Base-by-base conservation (phyloP, 1,284 basidiomycete species). In the Trametes versicolor region DNA sequence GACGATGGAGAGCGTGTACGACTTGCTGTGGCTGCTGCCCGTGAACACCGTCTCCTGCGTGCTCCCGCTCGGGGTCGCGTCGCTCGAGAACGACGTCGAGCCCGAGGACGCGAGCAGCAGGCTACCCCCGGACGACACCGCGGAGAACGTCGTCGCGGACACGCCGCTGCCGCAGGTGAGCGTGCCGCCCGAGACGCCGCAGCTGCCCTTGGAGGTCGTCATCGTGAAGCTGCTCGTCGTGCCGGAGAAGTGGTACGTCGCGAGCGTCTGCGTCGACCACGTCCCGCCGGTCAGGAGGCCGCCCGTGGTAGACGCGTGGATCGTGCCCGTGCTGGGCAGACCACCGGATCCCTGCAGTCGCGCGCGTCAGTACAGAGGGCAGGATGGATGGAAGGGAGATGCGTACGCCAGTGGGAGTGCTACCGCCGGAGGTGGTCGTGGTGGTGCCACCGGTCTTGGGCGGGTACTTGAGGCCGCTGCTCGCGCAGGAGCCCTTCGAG, bases 401-500 rank as follows among this genome's bases (percentile, higher is more conserved):
- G 41, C 65, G 39, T 49, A 63, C 66, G 25, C 64, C 63, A 45
- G 66, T 70, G 21, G 67, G 61, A 17, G 64, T 52, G 62, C 65
- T 69, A 48, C 64, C 60, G 45, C 65, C 60, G 29, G 65, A 60
- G 32, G 63, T 61, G 34, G 63, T 65, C 9, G 64, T 64, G 34
- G 63, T 51, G n/a, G 61, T 53, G 23, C 54, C 50, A 4, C 84
- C 78, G 25, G 81, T 76, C 76, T 91, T 93, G 0, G 82, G 84
- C n/a, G 81, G 82, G 73, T 92, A 93, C 66, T 81, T 84, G 72
- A 93, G 84, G n/a, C 87, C 88, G 39, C 73, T 80, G 8, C 81
- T 81, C 0, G 83, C 79, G 71, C 90, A 92, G 23, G 82, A 78
- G 36, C 85, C 83, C 27, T 75, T 66, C n/a, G 76, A 68, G 0